A percentile compares a stretch with the other conserved stretches of the same genome.
Evolutionary conservation across 176 grass and related monocot species (phyloP).

Genomic region (Triticum urartu): DNA sequence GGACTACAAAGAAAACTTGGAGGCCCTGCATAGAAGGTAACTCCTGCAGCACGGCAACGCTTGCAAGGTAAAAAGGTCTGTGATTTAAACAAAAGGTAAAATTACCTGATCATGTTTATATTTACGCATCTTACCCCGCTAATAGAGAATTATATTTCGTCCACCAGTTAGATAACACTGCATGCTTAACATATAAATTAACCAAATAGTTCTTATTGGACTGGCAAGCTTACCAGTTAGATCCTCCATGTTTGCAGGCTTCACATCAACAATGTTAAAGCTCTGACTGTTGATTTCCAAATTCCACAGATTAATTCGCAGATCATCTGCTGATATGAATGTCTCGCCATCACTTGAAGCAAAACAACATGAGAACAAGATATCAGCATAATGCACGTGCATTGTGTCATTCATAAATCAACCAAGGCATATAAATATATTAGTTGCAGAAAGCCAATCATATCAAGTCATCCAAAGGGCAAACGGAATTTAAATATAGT

Average conservation of each 20-base stretch:
- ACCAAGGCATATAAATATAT: not conserved
- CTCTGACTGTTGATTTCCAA: conserved; percentile 87
- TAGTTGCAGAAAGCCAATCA: conserved; percentile 9
- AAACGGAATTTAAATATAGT: not conserved
- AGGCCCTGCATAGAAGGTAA: not conserved
- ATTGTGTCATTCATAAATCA: conserved; percentile 13
- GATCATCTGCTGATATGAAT: conserved; percentile 88
- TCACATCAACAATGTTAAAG: conserved; percentile 92
- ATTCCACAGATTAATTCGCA: conserved; percentile 91
- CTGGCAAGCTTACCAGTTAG: conserved; percentile 59
- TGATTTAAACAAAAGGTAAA: conserved; percentile 12
- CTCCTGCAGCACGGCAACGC: not conserved
- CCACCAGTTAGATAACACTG: conserved; percentile 38
- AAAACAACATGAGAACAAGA: conserved; percentile 32
- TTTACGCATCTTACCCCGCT: conserved; percentile 1
- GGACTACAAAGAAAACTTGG: not conserved
- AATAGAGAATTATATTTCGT: conserved; percentile 17
- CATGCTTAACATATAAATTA: conserved; percentile 5
- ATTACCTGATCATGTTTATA: not conserved
- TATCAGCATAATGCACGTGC: conserved; percentile 15
- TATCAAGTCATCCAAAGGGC: not conserved
- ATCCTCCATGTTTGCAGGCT: conserved; percentile 92
- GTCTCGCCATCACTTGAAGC: conserved; percentile 68
- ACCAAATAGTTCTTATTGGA: not conserved
- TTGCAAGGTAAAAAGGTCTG: conserved; percentile 14